These are phyloP conservation scores for Rhodotorula sp. DNA, from an alignment of 1,284 basidiomycete species.

Conservation along the genomic window DNA sequence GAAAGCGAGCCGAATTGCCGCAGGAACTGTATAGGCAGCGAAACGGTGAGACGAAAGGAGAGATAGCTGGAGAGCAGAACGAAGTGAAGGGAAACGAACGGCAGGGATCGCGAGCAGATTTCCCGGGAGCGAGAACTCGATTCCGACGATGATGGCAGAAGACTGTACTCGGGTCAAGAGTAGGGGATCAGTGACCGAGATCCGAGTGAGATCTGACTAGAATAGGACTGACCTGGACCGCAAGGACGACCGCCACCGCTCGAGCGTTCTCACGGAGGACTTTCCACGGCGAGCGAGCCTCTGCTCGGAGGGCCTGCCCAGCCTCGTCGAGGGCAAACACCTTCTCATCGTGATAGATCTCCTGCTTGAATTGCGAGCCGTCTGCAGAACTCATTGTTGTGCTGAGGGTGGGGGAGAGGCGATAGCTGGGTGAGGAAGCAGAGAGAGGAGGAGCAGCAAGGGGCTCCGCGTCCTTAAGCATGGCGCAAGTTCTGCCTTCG, in stretches of 20 bases:
- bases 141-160: constrained; percentile 34
- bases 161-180: not conserved
- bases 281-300: constrained; percentile 24
- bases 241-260: constrained; percentile 23
- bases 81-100: not conserved
- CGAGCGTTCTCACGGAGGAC: constrained; percentile 28
- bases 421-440: not conserved
- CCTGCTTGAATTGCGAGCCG: not conserved
- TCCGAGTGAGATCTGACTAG: not conserved
- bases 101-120: constrained; percentile 37
- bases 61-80: not conserved
- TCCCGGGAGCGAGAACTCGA: constrained; percentile 35
- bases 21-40: constrained; percentile 5
- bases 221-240: constrained; percentile 20
- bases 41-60: not conserved
- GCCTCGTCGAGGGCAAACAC: not conserved
- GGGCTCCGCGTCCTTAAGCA: too few species aligned
- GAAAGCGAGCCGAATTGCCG: constrained; percentile 21
- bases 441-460: not conserved
- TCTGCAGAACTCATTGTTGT: not conserved
- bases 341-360: not conserved
- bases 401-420: not conserved
- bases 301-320: not conserved
- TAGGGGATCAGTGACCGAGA: not conserved
- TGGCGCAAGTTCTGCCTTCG: too few species aligned